Evolutionary conservation across 1,139 yeast species (phyloP), one percentile per base, ranked within the genome.

Genomic region (Candida pseudoviswanathii): DNA sequence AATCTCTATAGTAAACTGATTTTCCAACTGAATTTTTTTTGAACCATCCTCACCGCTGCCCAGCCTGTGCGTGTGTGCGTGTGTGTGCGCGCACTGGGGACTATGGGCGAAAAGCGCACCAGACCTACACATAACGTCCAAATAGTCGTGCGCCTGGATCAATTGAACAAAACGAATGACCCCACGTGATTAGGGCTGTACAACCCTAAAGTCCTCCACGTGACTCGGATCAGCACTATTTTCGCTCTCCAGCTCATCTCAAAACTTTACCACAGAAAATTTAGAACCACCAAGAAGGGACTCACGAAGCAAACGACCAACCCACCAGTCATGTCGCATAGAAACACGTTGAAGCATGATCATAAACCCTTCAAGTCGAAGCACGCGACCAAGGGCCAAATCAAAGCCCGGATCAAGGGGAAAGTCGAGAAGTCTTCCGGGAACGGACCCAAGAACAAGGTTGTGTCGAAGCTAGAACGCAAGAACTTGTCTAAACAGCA

Each of bases 291-390:
- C 16, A 40, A 40, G 16, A 38, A 44, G 34, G 34, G 10, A 33
- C 2, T 11, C 25, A 33, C 7, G 5, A 8, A 3, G 5, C 16
- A 16, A 16, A 16, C 16, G 16, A 16, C 16, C 16, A 16, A 16
- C 16, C 16, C 16, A 16, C 16, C 24, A 22, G 44, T 22, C 22
- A 85, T 84, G 90, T 84, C 89, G 16, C 97, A 92, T 65, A 80
- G 97, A 64, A 78, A 94, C 16, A 84, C 96, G 7, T 73, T 88
- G 49, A 92, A 90, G 69, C 86, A 85, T 66, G 85, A 84, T 48
- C 96, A 92, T 61, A 94, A 94, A 71, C 80, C 94, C 8, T 94
- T 90, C 78, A 94, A 94, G 65, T 84, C 96, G 5, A 86, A 85
- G 63, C 98, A 94, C 73, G 82, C 97, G 22, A 82, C 96, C n/a